These are phyloP conservation scores for Aspergillus bridgeri DNA, from an alignment of 495 filamentous ascomycete genomes.

Conservation along the genomic window DNA sequence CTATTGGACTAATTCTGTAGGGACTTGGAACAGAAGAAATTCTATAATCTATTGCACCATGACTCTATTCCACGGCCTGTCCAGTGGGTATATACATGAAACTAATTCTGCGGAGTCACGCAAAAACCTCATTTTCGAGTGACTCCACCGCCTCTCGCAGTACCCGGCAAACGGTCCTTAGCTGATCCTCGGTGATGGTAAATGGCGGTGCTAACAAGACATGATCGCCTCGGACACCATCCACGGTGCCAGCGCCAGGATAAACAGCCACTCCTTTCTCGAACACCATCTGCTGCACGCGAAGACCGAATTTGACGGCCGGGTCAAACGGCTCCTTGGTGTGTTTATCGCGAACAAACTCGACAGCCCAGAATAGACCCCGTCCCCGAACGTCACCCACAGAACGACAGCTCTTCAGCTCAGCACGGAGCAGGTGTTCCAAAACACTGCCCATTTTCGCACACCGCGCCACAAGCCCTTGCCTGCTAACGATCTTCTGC, in stretches of 20 bases:
- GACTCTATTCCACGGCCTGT: too few species aligned
- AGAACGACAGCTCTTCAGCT: conserved; percentile 47
- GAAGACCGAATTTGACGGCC: not conserved
- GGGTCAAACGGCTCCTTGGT: conserved; percentile 42
- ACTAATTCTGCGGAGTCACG: not conserved
- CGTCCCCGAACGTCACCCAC: conserved; percentile 64
- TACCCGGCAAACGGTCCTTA: not conserved
- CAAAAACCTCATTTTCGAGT: not conserved
- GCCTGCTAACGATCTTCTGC: conserved; percentile 54
- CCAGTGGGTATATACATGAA: too few species aligned
- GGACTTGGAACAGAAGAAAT: too few species aligned
- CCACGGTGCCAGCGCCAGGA: conserved; percentile 50
- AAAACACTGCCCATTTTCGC: conserved; percentile 48
- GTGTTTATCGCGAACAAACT: conserved; percentile 52
- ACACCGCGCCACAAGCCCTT: conserved; percentile 54
- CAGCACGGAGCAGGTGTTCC: conserved; percentile 36
- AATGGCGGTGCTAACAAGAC: conserved; percentile 72
- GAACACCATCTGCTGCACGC: not conserved
- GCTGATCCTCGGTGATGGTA: conserved; percentile 56
- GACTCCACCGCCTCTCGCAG: not conserved
- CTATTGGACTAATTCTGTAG: too few species aligned
- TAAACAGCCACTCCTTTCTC: not conserved
- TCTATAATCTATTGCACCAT: too few species aligned
- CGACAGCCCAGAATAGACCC: conserved; percentile 62
- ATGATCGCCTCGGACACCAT: conserved; percentile 69